Evolutionary conservation across 1,284 basidiomycete genomes (phyloP), one percentile per base, ranked within the genome.

Genomic region (Golubevia pallescens): DNA sequence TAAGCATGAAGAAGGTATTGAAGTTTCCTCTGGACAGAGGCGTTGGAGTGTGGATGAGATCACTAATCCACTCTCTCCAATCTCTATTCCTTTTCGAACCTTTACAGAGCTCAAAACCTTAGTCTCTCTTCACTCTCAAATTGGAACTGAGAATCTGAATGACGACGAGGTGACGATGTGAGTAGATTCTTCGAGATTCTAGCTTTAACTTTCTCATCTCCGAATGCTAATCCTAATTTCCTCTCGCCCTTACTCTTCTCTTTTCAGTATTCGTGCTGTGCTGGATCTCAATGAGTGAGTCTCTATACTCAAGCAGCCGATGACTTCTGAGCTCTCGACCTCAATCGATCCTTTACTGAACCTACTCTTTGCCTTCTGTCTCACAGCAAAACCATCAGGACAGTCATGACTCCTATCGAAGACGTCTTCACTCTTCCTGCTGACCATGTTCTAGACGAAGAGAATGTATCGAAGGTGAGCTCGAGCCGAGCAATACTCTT

Each of bases 101-200:
- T 92, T 0, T 95, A 95, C 88, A 94, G 93, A 96, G 81, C 89
- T 97, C 56, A 94, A 93, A 86, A 93, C 92, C 0, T 97, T 98
- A 87, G 89, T 98, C 28, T 92, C 84, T 57, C 87, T 84, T 73
- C 88, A 80, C 85, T 94, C 80, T 93, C 95, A 86, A 93, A 95
- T 86, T 88, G 93, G 61, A 91, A 92, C 51, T 91, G 94, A 57
- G 90, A 93, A 83, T 51, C 68, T 84, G 92, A 96, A 81, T 93
- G 94, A 0, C 88, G 96, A 19, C 89, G 93, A 34, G 93, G 96
- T 84, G 92, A 96, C 75, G 92, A 85, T 82, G 34, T 57, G 24
- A 14, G 8, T 13, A 14, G 23, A 14, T 54, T 51, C 51, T 61
- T 58, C 53, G 7, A 3, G 13, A 53, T 60, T 95, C 42, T 93